phyloP scores from a whole-genome alignment of 2,329 filamentous ascomycete species.

The Alternaria postmessia region DNA sequence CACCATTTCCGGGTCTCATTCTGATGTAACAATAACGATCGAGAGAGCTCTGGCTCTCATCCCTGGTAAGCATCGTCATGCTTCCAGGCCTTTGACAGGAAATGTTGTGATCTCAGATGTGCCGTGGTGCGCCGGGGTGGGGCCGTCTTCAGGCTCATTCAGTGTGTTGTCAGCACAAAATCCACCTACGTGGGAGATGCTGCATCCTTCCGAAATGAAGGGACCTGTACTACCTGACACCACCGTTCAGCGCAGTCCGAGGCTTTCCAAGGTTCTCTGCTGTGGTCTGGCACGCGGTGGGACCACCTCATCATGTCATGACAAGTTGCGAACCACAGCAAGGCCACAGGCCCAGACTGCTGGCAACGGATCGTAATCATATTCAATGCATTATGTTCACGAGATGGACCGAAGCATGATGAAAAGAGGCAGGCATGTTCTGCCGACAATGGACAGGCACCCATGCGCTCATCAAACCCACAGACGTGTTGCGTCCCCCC shows the following conservation, averaged over 20 bases:
- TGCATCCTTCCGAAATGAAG: constrained; percentile 52
- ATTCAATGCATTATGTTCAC: constrained; percentile 22
- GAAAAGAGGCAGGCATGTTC: constrained; percentile 30
- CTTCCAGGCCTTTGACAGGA: constrained; percentile 32
- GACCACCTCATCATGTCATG: constrained; percentile 26
- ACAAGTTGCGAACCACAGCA: constrained; percentile 26
- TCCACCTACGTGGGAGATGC: constrained; percentile 47
- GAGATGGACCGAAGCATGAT: constrained; percentile 22
- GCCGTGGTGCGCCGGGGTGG: constrained; percentile 36
- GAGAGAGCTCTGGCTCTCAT: constrained; percentile 32
- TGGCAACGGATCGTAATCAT: constrained; percentile 16
- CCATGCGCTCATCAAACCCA: constrained; percentile 50
- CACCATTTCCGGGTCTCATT: constrained; percentile 27
- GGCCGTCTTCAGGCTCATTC: constrained; percentile 49
- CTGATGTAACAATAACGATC: constrained; percentile 28
- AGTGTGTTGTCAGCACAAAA: constrained; percentile 46
- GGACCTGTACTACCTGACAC: constrained; percentile 46
- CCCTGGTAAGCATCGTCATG: constrained; percentile 36
- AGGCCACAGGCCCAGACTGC: constrained; percentile 25
- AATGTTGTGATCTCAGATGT: constrained; percentile 32
- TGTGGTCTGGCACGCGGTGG: constrained; percentile 14
- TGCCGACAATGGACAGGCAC: constrained; percentile 37
- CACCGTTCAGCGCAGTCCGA: constrained; percentile 23
- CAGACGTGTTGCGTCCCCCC: constrained; percentile 24
- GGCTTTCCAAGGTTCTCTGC: constrained; percentile 17